phyloP scores from a whole-genome alignment of 345 rosid genomes.

The Gossypium sturtianum region DNA sequence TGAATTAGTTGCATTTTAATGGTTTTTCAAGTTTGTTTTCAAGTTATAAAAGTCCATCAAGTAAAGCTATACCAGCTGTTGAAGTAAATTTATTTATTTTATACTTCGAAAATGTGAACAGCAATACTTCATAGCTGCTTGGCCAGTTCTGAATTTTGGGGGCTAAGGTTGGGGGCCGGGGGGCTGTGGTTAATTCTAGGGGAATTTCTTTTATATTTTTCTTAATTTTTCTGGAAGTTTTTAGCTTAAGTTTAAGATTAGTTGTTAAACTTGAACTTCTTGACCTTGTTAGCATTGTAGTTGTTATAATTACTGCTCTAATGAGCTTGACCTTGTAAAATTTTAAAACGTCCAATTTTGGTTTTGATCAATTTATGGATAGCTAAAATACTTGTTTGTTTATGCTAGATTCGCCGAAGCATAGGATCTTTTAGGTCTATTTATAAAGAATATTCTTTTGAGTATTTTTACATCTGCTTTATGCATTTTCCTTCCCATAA shows the following conservation, averaged over 20 bases:
- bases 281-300: neutral
- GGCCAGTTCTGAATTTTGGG: neutral
- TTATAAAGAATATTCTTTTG: too few species aligned
- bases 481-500: neutral
- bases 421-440: too few species aligned
- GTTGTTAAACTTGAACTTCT: neutral
- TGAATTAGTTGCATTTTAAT: neutral
- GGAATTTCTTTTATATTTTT: neutral
- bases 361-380: neutral
- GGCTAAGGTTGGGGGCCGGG: too few species aligned
- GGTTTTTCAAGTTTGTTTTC: neutral
- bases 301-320: neutral
- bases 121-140: neutral
- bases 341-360: neutral
- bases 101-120: neutral
- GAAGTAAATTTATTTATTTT: neutral
- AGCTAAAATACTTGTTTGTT: neutral
- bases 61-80: neutral
- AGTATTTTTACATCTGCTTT: neutral
- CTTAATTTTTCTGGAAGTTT: neutral
- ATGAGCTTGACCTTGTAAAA: neutral
- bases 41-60: neutral
- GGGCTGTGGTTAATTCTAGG: too few species aligned
- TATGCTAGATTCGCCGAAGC: neutral
- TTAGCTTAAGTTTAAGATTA: neutral